Conservation (phyloP, 2,329 filamentous ascomycete species). For the Sarocladium brachiariae region DNA sequence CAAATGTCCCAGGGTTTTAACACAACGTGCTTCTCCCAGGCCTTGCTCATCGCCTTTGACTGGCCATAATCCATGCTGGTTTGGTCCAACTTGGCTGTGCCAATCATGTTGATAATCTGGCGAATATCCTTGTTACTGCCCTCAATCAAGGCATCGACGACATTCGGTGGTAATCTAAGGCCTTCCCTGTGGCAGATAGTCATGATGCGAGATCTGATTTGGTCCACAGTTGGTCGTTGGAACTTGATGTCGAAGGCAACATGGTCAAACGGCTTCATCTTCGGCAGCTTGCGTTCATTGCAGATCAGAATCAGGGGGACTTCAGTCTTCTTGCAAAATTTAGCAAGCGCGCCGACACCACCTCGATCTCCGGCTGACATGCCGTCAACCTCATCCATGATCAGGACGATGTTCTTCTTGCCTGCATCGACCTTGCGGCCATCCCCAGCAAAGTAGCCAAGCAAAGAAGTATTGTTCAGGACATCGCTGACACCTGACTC, state of each 20-base stretch:
- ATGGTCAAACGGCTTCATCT: slow-evolving; percentile 97
- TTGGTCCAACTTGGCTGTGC: slow-evolving; percentile 85
- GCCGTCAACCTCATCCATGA: slow-evolving; percentile 99
- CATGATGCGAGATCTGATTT: slow-evolving; percentile 86
- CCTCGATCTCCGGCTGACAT: slow-evolving; percentile 97
- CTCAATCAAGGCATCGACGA: slow-evolving; percentile 90
- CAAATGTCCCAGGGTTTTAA: slow-evolving; percentile 98
- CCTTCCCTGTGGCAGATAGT: slow-evolving; percentile 92
- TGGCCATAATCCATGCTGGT: slow-evolving; percentile 74
- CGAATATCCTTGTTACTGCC: slow-evolving; percentile 93
- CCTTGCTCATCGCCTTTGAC: slow-evolving; percentile 90
- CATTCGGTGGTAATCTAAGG: slow-evolving; percentile 72
- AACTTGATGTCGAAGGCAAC: slow-evolving; percentile 82
- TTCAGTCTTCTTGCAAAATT: slow-evolving; percentile 90
- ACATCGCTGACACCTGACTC: slow-evolving; percentile 84
- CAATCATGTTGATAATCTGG: slow-evolving; percentile 98
- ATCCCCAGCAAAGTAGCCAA: slow-evolving; percentile 83
- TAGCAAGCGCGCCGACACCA: slow-evolving; percentile 87
- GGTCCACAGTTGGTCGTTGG: slow-evolving; percentile 80
- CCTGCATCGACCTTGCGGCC: slow-evolving; percentile 69
- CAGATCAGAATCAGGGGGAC: slow-evolving; percentile 96
- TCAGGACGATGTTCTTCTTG: slow-evolving; percentile 90
- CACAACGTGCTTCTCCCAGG: slow-evolving; percentile 96
- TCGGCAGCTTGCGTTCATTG: slow-evolving; percentile 85
- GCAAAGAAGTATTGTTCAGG: slow-evolving; percentile 85